phyloP scores from a whole-genome alignment of 225 moss, liverwort and hornwort species.

The Pleurozium schreberi region DNA sequence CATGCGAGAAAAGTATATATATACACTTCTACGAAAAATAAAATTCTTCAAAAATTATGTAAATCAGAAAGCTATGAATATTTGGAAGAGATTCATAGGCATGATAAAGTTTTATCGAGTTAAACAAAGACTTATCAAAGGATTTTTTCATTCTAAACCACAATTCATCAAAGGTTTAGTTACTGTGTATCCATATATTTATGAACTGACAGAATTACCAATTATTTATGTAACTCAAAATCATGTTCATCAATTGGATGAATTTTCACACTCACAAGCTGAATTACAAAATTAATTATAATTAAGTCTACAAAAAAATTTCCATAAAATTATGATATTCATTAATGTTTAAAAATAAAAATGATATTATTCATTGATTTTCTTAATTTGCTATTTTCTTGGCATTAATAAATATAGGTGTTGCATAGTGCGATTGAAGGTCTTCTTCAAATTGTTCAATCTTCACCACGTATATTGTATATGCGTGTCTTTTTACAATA shows the following conservation, averaged over 20 bases:
- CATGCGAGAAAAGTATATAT: background rate
- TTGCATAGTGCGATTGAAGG: background rate
- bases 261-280: background rate
- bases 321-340: background rate
- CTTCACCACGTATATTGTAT: background rate
- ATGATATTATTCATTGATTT: background rate
- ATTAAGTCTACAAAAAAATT: background rate
- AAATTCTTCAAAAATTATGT: background rate
- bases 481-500: background rate
- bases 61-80: background rate
- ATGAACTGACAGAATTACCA: background rate
- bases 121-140: background rate
- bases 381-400: no score
- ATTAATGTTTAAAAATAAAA: no score
- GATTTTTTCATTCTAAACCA: background rate
- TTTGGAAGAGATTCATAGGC: background rate
- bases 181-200: background rate
- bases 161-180: background rate
- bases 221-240: background rate
- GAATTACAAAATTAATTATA: background rate
- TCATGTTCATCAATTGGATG: background rate
- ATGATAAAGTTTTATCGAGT: background rate
- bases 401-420: background rate
- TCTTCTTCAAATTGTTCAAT: background rate
- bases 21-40: background rate